phyloP scores from a whole-genome alignment of 176 grass and related monocot genomes.

The Melocanna baccifera region DNA sequence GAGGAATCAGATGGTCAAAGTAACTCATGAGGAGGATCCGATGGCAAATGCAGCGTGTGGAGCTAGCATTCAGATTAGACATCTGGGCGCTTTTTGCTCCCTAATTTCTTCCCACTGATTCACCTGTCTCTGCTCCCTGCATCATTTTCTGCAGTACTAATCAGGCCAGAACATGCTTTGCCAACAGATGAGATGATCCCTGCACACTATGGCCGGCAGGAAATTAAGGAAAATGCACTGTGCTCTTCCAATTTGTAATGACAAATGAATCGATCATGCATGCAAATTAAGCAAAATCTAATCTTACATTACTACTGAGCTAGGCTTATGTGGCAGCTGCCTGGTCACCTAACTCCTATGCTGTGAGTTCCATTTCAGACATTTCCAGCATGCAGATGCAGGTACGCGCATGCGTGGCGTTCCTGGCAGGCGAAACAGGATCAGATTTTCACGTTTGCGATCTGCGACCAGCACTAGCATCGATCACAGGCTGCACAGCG shows the following conservation, averaged over 20 bases:
- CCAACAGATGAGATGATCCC: not conserved
- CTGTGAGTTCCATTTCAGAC: not conserved
- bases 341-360: not conserved
- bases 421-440: not conserved
- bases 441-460: not conserved
- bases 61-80: fast-evolving
- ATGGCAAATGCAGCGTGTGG: too few species aligned
- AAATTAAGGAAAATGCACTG: not conserved
- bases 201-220: not conserved
- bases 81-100: too few species aligned
- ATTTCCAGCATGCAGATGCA: not conserved
- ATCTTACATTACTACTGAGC: not conserved
- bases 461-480: not conserved
- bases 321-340: not conserved
- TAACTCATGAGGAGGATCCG: too few species aligned
- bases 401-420: not conserved
- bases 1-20: too few species aligned
- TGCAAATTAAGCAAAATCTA: not conserved
- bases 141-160: not conserved
- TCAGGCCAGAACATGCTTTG: not conserved
- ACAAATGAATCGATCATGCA: not conserved
- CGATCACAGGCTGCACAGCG: not conserved
- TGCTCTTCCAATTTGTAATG: not conserved
- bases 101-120: not conserved
- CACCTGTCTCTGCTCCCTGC: not conserved